Base-by-base conservation (phyloP, 2,329 filamentous ascomycete species). In the Colletotrichum phormii region DNA sequence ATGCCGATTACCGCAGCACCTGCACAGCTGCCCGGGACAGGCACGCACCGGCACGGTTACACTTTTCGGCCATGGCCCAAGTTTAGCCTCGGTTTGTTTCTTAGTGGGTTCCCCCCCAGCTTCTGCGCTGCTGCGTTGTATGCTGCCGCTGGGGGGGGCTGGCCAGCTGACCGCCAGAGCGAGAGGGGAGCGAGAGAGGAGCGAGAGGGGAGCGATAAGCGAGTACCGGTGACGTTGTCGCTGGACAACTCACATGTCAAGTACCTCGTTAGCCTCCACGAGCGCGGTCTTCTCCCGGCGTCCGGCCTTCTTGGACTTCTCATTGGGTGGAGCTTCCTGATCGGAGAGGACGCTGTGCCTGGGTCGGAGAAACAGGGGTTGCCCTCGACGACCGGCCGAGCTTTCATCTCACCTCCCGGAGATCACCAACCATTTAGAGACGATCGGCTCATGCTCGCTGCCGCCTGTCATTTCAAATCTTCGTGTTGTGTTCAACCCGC, bases 61-160 rank as follows among this genome's bases (percentile, higher is more conserved):
- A 72, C 65, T 73, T 74, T 73, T 74, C 65, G 70, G 72, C 62
- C 70, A 42, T 64, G 65, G 65, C 61, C 57, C 64, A 57, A 62
- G 42, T 74, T 74, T 74, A 74, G 73, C 73, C 73, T 74, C 73
- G 73, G 73, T 67, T 65, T 72, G 64, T 70, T 69, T 53, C 31
- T 51, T 49, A 53, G 59, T 66, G 51, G 64, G 65, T 42, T 54
- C 55, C 51, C 42, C 46, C 54, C 66, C 65, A 61, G 60, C 70
- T 64, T 58, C 58, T 68, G 49, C n/a, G 29, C 15, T 63, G 42
- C 58, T 68, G 49, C n/a, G 29, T 22, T 63, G 33, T 26, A 29
- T 49, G 15, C 42, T 49, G 42, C 59, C 46, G 33, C 53, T 51
- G 18, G 67, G 71, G 37, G 24, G 24, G 37, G 61, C 58, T 57